Conservation (phyloP, 352 stramenopile genomes). For the Pythium chondricola region DNA sequence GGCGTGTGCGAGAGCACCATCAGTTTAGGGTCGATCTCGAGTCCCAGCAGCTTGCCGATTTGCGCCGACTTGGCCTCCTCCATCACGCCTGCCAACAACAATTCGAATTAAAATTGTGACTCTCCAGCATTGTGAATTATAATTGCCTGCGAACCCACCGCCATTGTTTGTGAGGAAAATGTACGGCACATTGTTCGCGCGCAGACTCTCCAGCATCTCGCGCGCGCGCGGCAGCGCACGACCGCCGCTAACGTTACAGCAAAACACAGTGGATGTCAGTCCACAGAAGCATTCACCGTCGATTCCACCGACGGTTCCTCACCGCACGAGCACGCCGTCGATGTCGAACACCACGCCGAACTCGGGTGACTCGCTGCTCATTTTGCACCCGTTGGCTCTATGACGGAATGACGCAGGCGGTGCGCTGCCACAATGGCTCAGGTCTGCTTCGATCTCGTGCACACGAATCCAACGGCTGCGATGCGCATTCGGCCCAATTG, state of each 20-base stretch:
- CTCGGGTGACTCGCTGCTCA: no score
- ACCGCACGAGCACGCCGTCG: constrained; percentile 88
- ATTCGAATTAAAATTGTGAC: no score
- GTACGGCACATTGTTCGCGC: constrained; percentile 60
- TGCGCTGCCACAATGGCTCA: no score
- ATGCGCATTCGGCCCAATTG: no score
- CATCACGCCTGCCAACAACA: constrained; percentile 51
- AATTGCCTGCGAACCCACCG: background rate
- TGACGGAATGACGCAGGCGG: no score
- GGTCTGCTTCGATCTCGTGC: no score
- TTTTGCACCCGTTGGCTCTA: no score
- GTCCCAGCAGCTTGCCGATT: constrained; percentile 52
- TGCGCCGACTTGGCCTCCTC: constrained; percentile 78
- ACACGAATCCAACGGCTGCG: no score
- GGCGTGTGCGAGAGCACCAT: constrained; percentile 88
- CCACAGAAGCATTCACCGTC: no score
- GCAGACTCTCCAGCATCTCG: constrained; percentile 60
- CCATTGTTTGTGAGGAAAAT: constrained; percentile 86
- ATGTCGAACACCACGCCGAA: constrained; percentile 90
- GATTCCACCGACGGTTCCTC: constrained; percentile 3
- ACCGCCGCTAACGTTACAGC: constrained; percentile 29
- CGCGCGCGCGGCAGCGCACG: constrained; percentile 63
- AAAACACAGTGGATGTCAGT: background rate
- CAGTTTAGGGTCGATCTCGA: constrained; percentile 59
- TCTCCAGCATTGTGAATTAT: no score